phyloP scores from a whole-genome alignment of 1,284 basidiomycete species.

The Ceratobasidium sp. region DNA sequence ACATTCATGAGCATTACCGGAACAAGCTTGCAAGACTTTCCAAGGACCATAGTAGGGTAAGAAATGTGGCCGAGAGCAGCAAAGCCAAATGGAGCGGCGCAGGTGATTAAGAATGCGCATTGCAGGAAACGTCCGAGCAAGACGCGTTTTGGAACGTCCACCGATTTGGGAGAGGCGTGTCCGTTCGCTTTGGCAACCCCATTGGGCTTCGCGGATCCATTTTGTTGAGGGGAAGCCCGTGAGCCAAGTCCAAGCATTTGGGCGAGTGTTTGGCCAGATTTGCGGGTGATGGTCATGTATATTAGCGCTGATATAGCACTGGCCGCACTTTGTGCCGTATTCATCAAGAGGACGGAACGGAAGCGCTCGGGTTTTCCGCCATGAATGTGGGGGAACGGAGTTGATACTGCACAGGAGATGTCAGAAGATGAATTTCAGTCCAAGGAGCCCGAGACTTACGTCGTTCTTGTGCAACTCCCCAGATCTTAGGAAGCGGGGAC shows the following conservation, averaged over 20 bases:
- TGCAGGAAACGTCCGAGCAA: constrained; percentile 78
- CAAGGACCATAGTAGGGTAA: constrained; percentile 97
- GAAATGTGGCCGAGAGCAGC: constrained; percentile 93
- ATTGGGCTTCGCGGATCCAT: constrained; percentile 39
- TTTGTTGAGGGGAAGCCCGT: constrained; percentile 42
- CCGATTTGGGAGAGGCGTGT: constrained; percentile 50
- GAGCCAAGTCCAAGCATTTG: constrained; percentile 64
- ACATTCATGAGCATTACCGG: constrained; percentile 97
- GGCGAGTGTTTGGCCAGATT: constrained; percentile 58
- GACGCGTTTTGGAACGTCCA: constrained; percentile 49
- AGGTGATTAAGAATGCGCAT: constrained; percentile 85
- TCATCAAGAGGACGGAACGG: constrained; percentile 84
- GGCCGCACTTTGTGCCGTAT: constrained; percentile 83
- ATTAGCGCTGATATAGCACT: constrained; percentile 77
- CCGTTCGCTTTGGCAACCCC: constrained; percentile 48
- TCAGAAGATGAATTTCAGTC: neutral
- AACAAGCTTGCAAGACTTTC: constrained; percentile 97
- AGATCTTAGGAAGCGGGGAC: constrained; percentile 58
- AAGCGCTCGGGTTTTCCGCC: constrained; percentile 74
- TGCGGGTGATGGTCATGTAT: constrained; percentile 76
- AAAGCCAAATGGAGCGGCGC: constrained; percentile 93
- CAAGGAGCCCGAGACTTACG: constrained; percentile 57
- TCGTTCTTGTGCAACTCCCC: constrained; percentile 91
- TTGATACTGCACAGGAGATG: constrained; percentile 64
- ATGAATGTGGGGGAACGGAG: constrained; percentile 75